A percentile compares a stretch with the other conserved stretches of the same genome.
These are phyloP conservation scores for Nothophytophthora sp. DNA, from an alignment of 352 stramenopile genomes.

Conservation along the genomic window DNA sequence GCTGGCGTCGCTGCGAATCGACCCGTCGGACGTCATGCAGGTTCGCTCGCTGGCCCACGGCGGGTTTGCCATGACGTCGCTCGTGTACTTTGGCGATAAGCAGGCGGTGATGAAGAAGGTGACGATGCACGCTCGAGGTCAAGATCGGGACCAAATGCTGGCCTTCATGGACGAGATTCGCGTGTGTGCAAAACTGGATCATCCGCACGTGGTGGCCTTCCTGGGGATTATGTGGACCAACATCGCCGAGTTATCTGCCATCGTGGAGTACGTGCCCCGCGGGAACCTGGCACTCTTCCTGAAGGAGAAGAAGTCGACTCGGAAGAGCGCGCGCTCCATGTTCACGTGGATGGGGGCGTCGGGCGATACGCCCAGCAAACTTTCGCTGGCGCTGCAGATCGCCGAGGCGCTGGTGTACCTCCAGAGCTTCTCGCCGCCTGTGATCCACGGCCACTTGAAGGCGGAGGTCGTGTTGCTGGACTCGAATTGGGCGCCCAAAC, in stretches of 20 bases:
- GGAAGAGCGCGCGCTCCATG: slow-evolving; percentile 13
- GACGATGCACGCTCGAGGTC: slow-evolving; percentile 19
- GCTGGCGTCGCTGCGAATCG: slow-evolving; percentile 31
- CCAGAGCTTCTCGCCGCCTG: slow-evolving; percentile 60
- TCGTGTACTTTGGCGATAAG: slow-evolving; percentile 37
- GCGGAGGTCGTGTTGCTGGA: slow-evolving; percentile 65
- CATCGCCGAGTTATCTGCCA: slow-evolving; percentile 50
- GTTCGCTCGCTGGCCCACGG: slow-evolving; percentile 34
- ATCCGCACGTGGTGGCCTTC: slow-evolving; percentile 59
- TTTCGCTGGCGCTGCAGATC: slow-evolving; percentile 57
- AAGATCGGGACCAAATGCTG: slow-evolving; percentile 27
- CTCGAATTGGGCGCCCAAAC: slow-evolving; percentile 48
- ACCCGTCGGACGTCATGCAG: slow-evolving; percentile 41
- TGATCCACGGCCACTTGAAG: slow-evolving; percentile 62
- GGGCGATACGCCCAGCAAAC: slow-evolving; percentile 31
- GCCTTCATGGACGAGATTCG: slow-evolving; percentile 76
- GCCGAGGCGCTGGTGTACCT: slow-evolving; percentile 63
- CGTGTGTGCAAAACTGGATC: slow-evolving; percentile 49
- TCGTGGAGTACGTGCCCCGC: slow-evolving; percentile 62
- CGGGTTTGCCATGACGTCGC: slow-evolving; percentile 34
- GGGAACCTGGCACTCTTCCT: slow-evolving; percentile 32
- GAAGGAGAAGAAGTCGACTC: slow-evolving; percentile 39
- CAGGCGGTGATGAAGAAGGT: slow-evolving; percentile 43
- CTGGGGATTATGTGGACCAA: slow-evolving; percentile 61
- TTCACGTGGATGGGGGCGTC: slow-evolving; percentile 38